A percentile compares a stretch with the other conserved stretches of the same genome.
Evolutionary conservation across 495 filamentous ascomycete species (phyloP).

Genomic region (Penicillium antarcticum): DNA sequence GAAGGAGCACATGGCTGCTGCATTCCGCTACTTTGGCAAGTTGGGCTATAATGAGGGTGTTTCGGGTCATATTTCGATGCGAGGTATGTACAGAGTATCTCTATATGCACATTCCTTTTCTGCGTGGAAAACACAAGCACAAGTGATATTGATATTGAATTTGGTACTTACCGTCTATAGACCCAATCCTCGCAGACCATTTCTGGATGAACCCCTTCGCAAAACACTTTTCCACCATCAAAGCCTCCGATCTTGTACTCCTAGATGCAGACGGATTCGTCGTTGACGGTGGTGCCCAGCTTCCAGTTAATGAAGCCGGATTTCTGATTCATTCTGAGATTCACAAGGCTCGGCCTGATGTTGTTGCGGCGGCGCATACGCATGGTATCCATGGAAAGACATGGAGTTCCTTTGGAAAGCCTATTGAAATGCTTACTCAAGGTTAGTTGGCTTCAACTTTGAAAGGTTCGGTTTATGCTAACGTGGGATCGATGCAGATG

Average conservation of each 20-base stretch:
- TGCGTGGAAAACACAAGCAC: too few species aligned
- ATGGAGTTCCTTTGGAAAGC: conserved; percentile 45
- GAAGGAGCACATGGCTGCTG: conserved; percentile 69
- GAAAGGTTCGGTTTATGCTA: background rate
- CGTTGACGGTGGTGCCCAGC: conserved; percentile 50
- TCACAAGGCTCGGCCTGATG: conserved; percentile 49
- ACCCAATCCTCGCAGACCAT: conserved; percentile 50
- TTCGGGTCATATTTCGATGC: conserved; percentile 59
- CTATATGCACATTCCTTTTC: too few species aligned
- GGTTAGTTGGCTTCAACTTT: conserved; percentile 17
- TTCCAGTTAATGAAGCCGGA: conserved; percentile 60
- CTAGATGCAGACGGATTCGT: conserved; percentile 47
- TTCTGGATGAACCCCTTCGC: conserved; percentile 69
- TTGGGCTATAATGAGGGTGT: conserved; percentile 69
- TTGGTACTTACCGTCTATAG: conserved; percentile 6
- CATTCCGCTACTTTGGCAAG: conserved; percentile 69
- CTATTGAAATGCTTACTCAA: conserved; percentile 50
- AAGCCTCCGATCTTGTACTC: conserved; percentile 48
- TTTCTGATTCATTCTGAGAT: conserved; percentile 63
- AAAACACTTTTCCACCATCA: conserved; percentile 55
- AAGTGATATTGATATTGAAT: background rate
- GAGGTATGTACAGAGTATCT: conserved; percentile 22
- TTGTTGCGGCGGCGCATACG: conserved; percentile 49
- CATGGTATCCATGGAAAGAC: conserved; percentile 47
- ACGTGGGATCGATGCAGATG: conserved; percentile 36